Evolutionary conservation across 2,329 filamentous ascomycete genomes (phyloP), one percentile per base, ranked within the genome.

Genomic region (Aspergillus glaucus): DNA sequence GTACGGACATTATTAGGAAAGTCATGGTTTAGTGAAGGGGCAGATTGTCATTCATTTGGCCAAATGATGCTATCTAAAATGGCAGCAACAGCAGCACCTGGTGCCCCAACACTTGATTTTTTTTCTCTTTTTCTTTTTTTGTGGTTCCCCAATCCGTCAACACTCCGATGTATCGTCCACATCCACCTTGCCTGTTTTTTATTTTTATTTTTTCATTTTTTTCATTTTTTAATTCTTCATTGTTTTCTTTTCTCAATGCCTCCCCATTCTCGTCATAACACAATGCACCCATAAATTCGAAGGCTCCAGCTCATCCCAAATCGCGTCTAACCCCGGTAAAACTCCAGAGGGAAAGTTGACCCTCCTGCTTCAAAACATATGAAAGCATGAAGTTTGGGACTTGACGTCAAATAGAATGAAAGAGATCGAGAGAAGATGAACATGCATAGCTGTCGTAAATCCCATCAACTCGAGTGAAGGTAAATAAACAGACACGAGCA

Each of bases 61-160:
- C 40, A 43, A 39, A 45, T 43, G 34, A 36, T 36, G 34, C n/a
- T 36, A 36, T 36, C n/a, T 36, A 36, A 17, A n/a, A 17, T 36
- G 8, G 34, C 8, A 36, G 45, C 32, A 19, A 14, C 40, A 50
- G 40, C 41, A 49, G 37, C 50, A 58, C 53, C 60, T 45, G 55
- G 52, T 54, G 52, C 56, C 60, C 62, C 62, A 17, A 36, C 34
- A 63, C 62, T 52, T 46, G 24, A 51, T 61, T 58, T 55, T 57
- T 49, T 47, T 51, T 48, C 39, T 53, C 52, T 51, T 52, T 50
- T 44, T 12, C 50, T 46, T 49, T 34, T 44, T 19, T 9, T 22
- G 2, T 24, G 7, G 21, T 32, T 10, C 24, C 12, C 6, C 28
- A 47, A 22, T 24, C 44, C n/a, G 4, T 30, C 26, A 30, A 30